Base-by-base conservation (phyloP, 2,329 filamentous ascomycete species). In the Arachnopeziza araneosa region DNA sequence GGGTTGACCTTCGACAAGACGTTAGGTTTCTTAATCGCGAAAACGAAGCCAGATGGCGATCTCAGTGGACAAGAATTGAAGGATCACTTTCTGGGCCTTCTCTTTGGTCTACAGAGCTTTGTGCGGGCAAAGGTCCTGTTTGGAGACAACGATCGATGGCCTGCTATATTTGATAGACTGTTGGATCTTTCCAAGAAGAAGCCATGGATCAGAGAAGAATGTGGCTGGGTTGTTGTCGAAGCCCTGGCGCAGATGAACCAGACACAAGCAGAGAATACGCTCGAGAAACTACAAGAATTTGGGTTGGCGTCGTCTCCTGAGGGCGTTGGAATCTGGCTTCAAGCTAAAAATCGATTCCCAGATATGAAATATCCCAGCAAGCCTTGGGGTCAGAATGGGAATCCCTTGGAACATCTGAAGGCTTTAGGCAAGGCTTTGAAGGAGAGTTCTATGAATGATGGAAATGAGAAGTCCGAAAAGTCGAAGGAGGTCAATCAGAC, bases 31-130 rank as follows among this genome's bases (percentile, higher is more conserved):
- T 70, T 87, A 50, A 70, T 82, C 22, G 80, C 84, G 59, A 84
- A 83, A 69, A 85, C 80, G 0, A 77, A 80, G 56, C 73, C 80
- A 0, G 77, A 78, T 9, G 82, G 81, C 32, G 84, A 80, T 66
- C 72, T 82, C 23, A 78, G 79, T 0, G 80, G 80, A 44, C 82
- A 96, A 79, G 93, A 98, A 76, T 88, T 92, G 75, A 83, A 91
- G 68, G 92, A 98, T 71, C 86, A 92, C 72, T 83, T 86, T 65
- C 89, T 96, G 65, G 95, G 95, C 7, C 86, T 90, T 66, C 77
- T 97, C 1, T 97, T 97, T 70, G 93, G 92, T 2, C 82, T 93
- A 51, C 89, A 96, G 73, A 90, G 90, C 61, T 87, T 98, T 63
- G 85, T 97, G 52, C 86, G 91, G 72, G 91, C 93, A 14, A 83